phyloP scores from a whole-genome alignment of 805 yeast species.

The Brettanomyces bruxellensis region DNA sequence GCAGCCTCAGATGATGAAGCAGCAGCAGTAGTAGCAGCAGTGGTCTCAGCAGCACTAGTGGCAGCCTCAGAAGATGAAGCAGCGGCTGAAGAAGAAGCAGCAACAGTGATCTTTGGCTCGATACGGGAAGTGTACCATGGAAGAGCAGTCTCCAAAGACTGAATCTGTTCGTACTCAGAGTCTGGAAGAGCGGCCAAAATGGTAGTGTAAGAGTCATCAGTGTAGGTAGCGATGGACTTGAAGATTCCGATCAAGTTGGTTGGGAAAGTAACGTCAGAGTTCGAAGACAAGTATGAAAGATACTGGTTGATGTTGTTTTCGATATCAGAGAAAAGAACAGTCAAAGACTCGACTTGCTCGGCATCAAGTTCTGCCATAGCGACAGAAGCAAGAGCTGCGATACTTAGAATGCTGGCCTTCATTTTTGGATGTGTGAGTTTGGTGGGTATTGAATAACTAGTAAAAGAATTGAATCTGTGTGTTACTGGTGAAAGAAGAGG shows the following conservation, averaged over 20 bases:
- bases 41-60: neutral
- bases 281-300: neutral
- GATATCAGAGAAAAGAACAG: neutral
- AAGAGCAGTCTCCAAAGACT: constrained; percentile 21
- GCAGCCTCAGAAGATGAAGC: neutral
- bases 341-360: neutral
- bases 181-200: constrained; percentile 17
- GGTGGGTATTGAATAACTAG: too few relatives aligned
- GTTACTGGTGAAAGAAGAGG: too few relatives aligned
- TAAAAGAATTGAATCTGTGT: too few relatives aligned
- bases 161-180: constrained; percentile 8
- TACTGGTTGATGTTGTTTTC: neutral
- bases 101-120: constrained; percentile 1
- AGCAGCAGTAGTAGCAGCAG: neutral
- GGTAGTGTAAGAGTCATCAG: constrained; percentile 36
- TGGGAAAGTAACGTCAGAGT: neutral
- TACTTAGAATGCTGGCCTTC: too few relatives aligned
- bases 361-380: neutral
- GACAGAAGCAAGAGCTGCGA: neutral
- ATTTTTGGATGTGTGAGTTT: too few relatives aligned
- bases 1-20: neutral
- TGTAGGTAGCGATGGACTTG: constrained; percentile 26
- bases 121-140: constrained; percentile 28
- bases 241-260: neutral
- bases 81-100: too few relatives aligned